phyloP scores from a whole-genome alignment of 1,284 basidiomycete genomes.

The Termitomyces sp. region DNA sequence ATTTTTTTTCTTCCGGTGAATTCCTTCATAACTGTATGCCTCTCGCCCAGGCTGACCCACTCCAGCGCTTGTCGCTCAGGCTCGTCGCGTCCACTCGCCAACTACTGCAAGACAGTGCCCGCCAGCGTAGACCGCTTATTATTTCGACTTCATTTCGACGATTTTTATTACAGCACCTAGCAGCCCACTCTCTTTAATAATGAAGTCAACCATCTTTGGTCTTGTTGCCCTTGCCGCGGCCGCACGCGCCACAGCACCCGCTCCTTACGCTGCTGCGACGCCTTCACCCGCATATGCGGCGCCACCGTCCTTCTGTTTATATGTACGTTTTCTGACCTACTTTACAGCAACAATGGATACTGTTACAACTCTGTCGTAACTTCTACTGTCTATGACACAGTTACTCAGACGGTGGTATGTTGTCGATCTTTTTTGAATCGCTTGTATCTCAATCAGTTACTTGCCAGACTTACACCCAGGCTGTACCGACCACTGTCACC shows the following conservation, averaged over 20 bases:
- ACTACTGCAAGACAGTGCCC: constrained; percentile 57
- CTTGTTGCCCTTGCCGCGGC: constrained; percentile 52
- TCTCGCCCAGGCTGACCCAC: constrained; percentile 8
- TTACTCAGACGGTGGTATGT: constrained; percentile 24
- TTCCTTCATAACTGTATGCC: constrained; percentile 16
- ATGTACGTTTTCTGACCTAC: constrained; percentile 7
- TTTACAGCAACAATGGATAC: constrained; percentile 13
- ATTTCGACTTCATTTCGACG: constrained; percentile 37
- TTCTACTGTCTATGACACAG: constrained; percentile 28
- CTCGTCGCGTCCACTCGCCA: constrained; percentile 28
- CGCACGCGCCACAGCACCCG: constrained; percentile 44
- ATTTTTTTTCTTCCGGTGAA: constrained; percentile 39
- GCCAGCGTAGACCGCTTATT: constrained; percentile 69
- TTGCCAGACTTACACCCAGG: constrained; percentile 28
- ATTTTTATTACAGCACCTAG: constrained; percentile 34
- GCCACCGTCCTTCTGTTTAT: constrained; percentile 27
- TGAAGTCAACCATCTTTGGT: constrained; percentile 58
- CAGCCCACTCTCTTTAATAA: constrained; percentile 44
- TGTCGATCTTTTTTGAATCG: constrained; percentile 1
- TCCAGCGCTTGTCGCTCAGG: constrained; percentile 38
- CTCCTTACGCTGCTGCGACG: constrained; percentile 14
- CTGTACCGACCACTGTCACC: constrained; percentile 29
- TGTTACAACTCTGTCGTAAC: constrained; percentile 30
- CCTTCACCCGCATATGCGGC: constrained; percentile 18
- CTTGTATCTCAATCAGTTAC: constrained; percentile 5